Conservation (phyloP, 345 rosid genomes). For the Bruguiera gymnorhiza region DNA sequence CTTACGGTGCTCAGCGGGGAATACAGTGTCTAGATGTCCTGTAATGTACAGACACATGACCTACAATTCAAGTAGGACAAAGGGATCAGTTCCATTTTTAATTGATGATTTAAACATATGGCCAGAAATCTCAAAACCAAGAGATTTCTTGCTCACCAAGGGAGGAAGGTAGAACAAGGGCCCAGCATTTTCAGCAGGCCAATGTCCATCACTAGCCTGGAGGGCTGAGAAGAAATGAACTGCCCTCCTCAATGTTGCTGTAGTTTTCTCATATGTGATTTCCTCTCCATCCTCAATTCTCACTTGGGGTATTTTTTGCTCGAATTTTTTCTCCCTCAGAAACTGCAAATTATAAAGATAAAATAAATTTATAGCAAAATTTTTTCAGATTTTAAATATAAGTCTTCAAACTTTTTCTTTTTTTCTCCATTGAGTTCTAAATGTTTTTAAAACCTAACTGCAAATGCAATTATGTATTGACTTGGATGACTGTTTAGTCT, state of each 20-base stretch:
- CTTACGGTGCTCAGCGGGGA: constrained; percentile 8
- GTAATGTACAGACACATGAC: constrained; percentile 22
- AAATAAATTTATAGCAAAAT: too few relatives aligned
- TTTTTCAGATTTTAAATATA: too few relatives aligned
- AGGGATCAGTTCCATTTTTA: too few relatives aligned
- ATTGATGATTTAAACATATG: too few relatives aligned
- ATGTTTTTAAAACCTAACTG: too few relatives aligned
- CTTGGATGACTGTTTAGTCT: too few relatives aligned
- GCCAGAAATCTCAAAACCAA: background rate
- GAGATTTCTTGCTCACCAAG: background rate
- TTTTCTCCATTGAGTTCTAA: too few relatives aligned
- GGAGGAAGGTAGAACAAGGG: constrained; percentile 24
- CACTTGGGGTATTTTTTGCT: constrained; percentile 4
- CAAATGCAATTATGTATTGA: too few relatives aligned
- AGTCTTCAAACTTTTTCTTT: too few relatives aligned
- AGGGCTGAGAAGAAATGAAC: constrained; percentile 16
- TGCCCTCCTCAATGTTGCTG: constrained; percentile 11
- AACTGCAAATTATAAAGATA: background rate
- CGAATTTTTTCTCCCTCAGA: constrained; percentile 15
- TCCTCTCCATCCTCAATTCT: constrained; percentile 15
- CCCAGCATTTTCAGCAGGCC: constrained; percentile 28
- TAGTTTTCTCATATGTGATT: constrained; percentile 12
- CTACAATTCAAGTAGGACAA: background rate
- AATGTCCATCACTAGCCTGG: constrained; percentile 18
- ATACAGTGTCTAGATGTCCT: constrained; percentile 16